Evolutionary conservation across 2,329 filamentous ascomycete genomes (phyloP).

Genomic region (Epichloe glyceriae): DNA sequence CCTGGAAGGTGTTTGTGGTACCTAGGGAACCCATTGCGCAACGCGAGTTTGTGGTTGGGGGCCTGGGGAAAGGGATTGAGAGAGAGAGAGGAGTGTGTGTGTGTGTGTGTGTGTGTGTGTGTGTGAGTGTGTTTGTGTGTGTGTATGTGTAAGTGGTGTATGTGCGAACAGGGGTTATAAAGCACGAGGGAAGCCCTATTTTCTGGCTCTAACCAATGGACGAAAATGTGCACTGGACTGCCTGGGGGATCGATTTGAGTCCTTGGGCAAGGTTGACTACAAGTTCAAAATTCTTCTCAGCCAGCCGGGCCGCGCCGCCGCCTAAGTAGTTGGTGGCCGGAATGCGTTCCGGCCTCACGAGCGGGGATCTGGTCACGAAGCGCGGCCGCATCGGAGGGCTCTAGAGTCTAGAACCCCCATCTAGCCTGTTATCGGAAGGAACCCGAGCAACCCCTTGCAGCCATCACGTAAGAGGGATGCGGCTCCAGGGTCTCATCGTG

Average conservation of each 20-base stretch:
- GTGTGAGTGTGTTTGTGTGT: no score
- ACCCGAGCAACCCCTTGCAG: background rate
- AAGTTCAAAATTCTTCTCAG: background rate
- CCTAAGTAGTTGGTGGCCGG: conserved; percentile 37
- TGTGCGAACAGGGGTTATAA: no score
- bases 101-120: background rate
- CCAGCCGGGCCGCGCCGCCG: conserved; percentile 17
- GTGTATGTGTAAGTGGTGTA: background rate
- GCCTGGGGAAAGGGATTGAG: conserved; percentile 1
- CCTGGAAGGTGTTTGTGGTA: conserved; percentile 33
- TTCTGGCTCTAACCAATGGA: no score
- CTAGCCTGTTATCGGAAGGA: conserved; percentile 9
- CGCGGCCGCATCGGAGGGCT: conserved; percentile 9
- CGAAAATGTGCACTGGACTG: no score
- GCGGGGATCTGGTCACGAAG: conserved; percentile 15
- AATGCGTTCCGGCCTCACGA: conserved; percentile 32
- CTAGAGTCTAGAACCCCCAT: conserved; percentile 6
- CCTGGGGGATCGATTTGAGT: no score
- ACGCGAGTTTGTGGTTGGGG: background rate
- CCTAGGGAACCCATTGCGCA: conserved; percentile 29
- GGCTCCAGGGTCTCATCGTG: no score
- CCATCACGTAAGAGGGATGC: conserved; percentile 15
- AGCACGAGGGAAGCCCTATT: no score
- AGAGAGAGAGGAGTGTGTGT: background rate
- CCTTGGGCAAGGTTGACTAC: background rate